Conservation (phyloP, 768 basidiomycete species). For the Tubosaeta sp. region DNA sequence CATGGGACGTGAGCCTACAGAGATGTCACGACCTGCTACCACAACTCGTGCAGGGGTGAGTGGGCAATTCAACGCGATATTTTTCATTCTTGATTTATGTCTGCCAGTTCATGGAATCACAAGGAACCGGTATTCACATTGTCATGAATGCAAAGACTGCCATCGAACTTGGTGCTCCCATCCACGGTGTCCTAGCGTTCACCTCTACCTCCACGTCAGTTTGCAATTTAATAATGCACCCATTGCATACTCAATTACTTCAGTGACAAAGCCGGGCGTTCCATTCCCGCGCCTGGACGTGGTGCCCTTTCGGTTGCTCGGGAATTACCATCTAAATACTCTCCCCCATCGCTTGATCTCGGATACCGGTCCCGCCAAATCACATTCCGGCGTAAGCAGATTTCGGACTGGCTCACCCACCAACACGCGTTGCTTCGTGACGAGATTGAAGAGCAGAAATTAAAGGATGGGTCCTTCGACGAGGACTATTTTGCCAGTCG, state of each 20-base stretch:
- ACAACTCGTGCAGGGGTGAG: constrained; percentile 90
- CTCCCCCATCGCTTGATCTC: constrained; percentile 76
- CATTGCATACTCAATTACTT: constrained; percentile 4
- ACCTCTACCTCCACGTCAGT: constrained; percentile 94
- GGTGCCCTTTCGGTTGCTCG: constrained; percentile 89
- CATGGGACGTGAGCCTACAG: constrained; percentile 98
- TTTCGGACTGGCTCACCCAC: constrained; percentile 89
- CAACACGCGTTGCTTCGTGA: constrained; percentile 82
- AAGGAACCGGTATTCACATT: constrained; percentile 95
- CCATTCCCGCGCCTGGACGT: constrained; percentile 93
- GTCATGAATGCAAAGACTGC: constrained; percentile 97
- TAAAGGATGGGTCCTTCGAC: constrained; percentile 46
- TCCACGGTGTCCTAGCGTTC: constrained; percentile 91
- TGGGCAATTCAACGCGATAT: constrained; percentile 8
- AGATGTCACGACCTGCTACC: constrained; percentile 97
- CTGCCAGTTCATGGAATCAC: constrained; percentile 90
- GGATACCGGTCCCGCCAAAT: constrained; percentile 92
- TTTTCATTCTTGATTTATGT: constrained; percentile 1
- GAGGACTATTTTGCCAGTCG: constrained; percentile 73
- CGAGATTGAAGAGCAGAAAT: constrained; percentile 64
- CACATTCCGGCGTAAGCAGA: constrained; percentile 90
- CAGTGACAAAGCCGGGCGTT: constrained; percentile 98
- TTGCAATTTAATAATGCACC: background rate
- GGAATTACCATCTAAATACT: constrained; percentile 74
- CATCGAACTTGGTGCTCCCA: constrained; percentile 87